Percentiles rank a stretch among this genome's conserved stretches.
phyloP scores from a whole-genome alignment of 139 green algal species.

The Tetradesmus obliquus region DNA sequence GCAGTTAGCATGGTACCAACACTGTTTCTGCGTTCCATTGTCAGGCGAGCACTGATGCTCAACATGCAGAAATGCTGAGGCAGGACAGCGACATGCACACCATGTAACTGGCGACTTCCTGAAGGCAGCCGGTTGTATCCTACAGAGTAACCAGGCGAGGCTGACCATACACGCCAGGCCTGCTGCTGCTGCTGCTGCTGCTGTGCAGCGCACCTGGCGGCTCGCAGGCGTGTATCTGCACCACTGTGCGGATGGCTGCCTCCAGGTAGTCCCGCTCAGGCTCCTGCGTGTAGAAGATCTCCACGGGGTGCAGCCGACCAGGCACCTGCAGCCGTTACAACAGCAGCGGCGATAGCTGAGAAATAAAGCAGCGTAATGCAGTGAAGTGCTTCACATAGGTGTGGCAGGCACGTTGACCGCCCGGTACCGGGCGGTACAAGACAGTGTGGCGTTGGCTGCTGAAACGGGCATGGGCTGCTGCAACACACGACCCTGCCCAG shows the following conservation, averaged over 20 bases:
- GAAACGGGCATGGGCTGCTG: no score
- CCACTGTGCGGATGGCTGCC: slow-evolving; percentile 96
- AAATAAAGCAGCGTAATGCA: slow-evolving; percentile 88
- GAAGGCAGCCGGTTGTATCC: not conserved
- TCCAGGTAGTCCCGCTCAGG: slow-evolving; percentile 99
- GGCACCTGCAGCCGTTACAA: slow-evolving; percentile 72
- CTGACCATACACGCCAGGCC: not conserved
- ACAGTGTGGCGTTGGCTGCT: no score
- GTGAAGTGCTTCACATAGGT: no score
- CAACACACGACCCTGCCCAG: no score
- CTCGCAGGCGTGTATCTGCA: slow-evolving; percentile 96
- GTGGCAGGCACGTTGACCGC: no score
- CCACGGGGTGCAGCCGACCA: slow-evolving; percentile 96
- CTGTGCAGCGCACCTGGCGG: slow-evolving; percentile 52
- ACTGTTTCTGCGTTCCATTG: not conserved
- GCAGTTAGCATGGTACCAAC: no score
- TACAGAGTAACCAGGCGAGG: not conserved
- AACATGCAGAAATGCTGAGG: not conserved
- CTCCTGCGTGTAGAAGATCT: slow-evolving; percentile 99
- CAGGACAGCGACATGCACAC: not conserved
- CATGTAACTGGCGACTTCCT: not conserved
- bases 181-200: not conserved
- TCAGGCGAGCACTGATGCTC: not conserved
- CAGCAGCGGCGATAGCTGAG: slow-evolving; percentile 71
- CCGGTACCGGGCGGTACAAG: no score